Evolutionary conservation across 345 rosid species (phyloP), one percentile per base, ranked within the genome.

Genomic region (Turnera subulata): DNA sequence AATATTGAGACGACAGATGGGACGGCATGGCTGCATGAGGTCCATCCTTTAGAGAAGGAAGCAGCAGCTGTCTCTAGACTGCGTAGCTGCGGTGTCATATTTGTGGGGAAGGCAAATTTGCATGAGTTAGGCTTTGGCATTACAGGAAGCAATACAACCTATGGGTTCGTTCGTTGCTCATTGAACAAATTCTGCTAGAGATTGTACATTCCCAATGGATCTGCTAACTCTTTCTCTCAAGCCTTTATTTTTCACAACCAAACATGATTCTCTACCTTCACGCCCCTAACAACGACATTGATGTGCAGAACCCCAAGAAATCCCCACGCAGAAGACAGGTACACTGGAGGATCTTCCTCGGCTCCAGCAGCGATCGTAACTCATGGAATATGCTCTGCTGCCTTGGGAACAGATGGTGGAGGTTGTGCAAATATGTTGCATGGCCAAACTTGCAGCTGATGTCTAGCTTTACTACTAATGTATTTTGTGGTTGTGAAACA

Each of bases 391-490:
- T 86, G 97, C 76, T 82, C 97, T 60, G 97, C 95, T 79, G 83
- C 95, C 66, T 80, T 89, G 46, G 97, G 97, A 72, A 84, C 97
- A 61, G 97, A 89, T 68, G 97, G 95, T 54, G 97, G 97, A 89
- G 97, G 95, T 89, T 76, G 80, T 60, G 56, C 32, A 46, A 52
- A 23, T 58, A 52, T 75, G 25, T 44, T 60, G 48, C 44, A 11
- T 53, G 24, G 19, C 44, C 62, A 40, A 29, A 53, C 46, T 52
- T 9, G 16, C 37, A 55, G 29, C 43, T 63, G 18, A 26, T 45
- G 15, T 56, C 44, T 23, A 43, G 4, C 33, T 46, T 13, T 61
- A n/a, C n/a, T 51, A 29, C 57, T 63, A 32, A 57, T 59, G 45
- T 55, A 53, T 56, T 48, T 13, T 53, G 45, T 49, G 39, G 48